A percentile compares a stretch with the other conserved stretches of the same genome.
Evolutionary conservation across 768 basidiomycete species (phyloP).

Genomic region (Hydnum rufescens): DNA sequence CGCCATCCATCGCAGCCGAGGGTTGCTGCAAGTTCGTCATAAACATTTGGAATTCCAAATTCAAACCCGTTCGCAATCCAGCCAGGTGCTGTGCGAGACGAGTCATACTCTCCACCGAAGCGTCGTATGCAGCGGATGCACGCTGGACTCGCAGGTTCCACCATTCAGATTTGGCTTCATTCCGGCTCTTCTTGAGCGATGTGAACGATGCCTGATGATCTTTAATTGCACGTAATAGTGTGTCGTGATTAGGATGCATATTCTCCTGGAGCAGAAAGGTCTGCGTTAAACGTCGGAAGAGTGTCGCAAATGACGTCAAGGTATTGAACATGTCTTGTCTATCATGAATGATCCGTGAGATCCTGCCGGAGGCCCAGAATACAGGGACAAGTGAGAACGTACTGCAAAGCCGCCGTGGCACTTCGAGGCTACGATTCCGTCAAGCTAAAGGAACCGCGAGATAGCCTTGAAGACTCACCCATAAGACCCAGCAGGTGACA

Average conservation of each 20-base stretch:
- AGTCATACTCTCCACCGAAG: slow-evolving; percentile 71
- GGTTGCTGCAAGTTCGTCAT: slow-evolving; percentile 13
- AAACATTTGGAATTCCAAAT: slow-evolving; percentile 65
- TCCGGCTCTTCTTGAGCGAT: slow-evolving; percentile 64
- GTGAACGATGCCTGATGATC: slow-evolving; percentile 82
- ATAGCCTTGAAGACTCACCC: slow-evolving; percentile 14
- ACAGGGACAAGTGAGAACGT: not conserved
- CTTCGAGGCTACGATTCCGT: slow-evolving; percentile 34
- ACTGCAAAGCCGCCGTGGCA: slow-evolving; percentile 64
- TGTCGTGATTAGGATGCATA: slow-evolving; percentile 34
- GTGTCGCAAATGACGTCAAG: slow-evolving; percentile 71
- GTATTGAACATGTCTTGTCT: slow-evolving; percentile 60
- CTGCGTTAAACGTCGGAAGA: slow-evolving; percentile 60
- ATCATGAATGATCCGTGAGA: not conserved
- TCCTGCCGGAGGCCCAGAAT: not conserved
- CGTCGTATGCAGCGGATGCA: slow-evolving; percentile 43
- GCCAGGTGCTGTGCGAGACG: slow-evolving; percentile 86
- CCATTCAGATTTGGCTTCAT: slow-evolving; percentile 80
- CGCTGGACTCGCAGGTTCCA: slow-evolving; percentile 21
- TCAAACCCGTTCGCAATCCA: slow-evolving; percentile 67
- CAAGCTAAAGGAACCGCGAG: not conserved
- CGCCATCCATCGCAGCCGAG: slow-evolving; percentile 12
- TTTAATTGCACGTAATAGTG: slow-evolving; percentile 60
- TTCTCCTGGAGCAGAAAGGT: slow-evolving; percentile 63
- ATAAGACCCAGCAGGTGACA: slow-evolving; percentile 61